phyloP scores from a whole-genome alignment of 2,329 filamentous ascomycete genomes.

The Neonectria sp. region DNA sequence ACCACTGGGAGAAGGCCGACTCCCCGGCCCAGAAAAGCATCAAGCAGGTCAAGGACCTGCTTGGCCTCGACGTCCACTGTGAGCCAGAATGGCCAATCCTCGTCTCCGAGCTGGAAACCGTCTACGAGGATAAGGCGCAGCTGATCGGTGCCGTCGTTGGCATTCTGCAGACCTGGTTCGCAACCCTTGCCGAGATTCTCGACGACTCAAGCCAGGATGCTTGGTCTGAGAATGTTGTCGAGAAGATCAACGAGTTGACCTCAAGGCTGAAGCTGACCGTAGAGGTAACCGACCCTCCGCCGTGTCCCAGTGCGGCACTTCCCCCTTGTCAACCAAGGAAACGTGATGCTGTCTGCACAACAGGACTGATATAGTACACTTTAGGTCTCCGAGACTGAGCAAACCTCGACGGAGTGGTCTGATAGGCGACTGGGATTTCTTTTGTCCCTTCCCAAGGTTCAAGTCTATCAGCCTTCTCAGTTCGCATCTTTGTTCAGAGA shows the following conservation, averaged over 20 bases:
- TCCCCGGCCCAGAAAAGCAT: conserved; percentile 53
- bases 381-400: conserved; percentile 43
- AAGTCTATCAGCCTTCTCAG: conserved; percentile 50
- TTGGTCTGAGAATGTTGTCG: conserved; percentile 61
- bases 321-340: neutral
- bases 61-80: conserved; percentile 58
- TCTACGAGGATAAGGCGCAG: conserved; percentile 58
- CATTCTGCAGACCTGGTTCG: conserved; percentile 57
- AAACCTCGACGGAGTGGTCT: conserved; percentile 57
- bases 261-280: conserved; percentile 54
- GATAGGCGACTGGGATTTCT: conserved; percentile 55
- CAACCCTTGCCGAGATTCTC: conserved; percentile 57
- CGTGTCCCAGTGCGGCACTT: neutral
- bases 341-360: neutral
- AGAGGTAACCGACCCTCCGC: conserved; percentile 49
- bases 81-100: conserved; percentile 63
- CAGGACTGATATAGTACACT: neutral
- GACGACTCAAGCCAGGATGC: conserved; percentile 57
- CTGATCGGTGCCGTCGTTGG: conserved; percentile 57
- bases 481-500: conserved; percentile 55
- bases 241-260: conserved; percentile 46
- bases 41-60: conserved; percentile 47
- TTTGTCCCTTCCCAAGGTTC: conserved; percentile 54
- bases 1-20: conserved; percentile 57
- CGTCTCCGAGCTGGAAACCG: conserved; percentile 53